Percentiles rank a stretch among this genome's conserved stretches.
Evolutionary conservation across 73 alveolate genomes (phyloP).

Genomic region (Paramecium primaurelia): DNA sequence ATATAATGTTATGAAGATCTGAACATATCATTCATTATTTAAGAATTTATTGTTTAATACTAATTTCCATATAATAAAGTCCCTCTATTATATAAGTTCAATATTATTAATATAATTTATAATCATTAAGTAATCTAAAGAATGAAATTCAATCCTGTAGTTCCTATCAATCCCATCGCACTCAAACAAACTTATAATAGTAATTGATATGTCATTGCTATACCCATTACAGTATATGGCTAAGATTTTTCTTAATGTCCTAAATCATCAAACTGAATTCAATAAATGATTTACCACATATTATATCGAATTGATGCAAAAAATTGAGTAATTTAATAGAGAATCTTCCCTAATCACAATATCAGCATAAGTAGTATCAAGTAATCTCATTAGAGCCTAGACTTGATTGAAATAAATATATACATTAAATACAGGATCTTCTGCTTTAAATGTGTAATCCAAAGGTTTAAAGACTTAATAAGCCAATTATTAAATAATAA

Average conservation of each 20-base stretch:
- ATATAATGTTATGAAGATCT: too few species aligned
- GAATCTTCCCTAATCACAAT: background rate
- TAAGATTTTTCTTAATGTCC: background rate
- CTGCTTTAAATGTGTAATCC: background rate
- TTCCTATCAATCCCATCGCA: background rate
- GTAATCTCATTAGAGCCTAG: background rate
- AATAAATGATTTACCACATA: background rate
- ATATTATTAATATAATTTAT: background rate
- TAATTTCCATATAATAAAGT: background rate
- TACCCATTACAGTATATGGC: slow-evolving; percentile 10
- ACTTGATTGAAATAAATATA: background rate
- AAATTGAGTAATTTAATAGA: background rate
- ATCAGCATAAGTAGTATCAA: background rate
- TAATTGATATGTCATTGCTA: background rate
- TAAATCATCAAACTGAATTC: background rate
- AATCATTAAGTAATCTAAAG: background rate
- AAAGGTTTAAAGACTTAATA: background rate
- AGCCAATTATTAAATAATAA: background rate
- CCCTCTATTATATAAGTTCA: background rate
- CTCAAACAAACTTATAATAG: background rate
- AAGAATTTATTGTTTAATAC: background rate
- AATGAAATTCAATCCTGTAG: background rate
- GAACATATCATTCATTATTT: too few species aligned
- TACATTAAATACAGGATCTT: background rate
- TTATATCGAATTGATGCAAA: background rate